Base-by-base conservation (phyloP, 192 early-diverging fungal genomes). In the Coemansia sp. region DNA sequence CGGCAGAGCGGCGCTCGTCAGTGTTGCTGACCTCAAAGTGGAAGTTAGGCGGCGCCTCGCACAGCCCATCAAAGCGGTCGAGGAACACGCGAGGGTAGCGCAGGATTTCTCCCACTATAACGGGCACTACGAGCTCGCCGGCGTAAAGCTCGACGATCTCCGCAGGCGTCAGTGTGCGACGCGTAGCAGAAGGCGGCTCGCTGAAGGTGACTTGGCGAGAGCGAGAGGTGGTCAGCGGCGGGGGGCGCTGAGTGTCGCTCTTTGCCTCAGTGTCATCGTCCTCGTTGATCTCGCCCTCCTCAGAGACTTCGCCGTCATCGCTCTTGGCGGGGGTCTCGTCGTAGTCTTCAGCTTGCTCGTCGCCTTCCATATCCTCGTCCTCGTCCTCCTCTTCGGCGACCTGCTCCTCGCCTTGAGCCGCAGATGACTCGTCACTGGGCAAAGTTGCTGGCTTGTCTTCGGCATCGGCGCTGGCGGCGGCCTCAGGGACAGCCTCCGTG, bases 21-120 rank as follows among this genome's bases (percentile, higher is more conserved):
- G 78, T 63, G 72, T 69, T 66, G 70, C 76, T 45, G 62, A 75
- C 76, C 61, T 84, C 83, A 70, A 76, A 71, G 69, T 81, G 69
- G 63, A 84, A 75, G 25, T 87, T 83, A 5, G 83, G 65, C 12
- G 89, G 90, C 59, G 86, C 79, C 37, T 90, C 82, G 75, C 88
- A 88, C 42, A 90, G 72, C 6, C 66, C 65, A 60, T 77, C 85
- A 79, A 94, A 94, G 67, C 88, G 88, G 82, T 92, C 84, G 70
- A 96, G 82, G 76, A 96, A 96, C 61, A 79, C 87, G 28, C 84
- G 83, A 42, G 86, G 82, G 62, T 93, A 94, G 62, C 83, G 82
- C 65, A 88, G 88, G 48, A 88, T 88, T 50, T 87, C 85, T 28
- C 72, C 86, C 6, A 86, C 83, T 33, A 86, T 73, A 6, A 64